A percentile compares a stretch with the other conserved stretches of the same genome.
These are phyloP conservation scores for Arxiozyma slooffiae DNA, from an alignment of 1,139 yeast species.

Conservation along the genomic window DNA sequence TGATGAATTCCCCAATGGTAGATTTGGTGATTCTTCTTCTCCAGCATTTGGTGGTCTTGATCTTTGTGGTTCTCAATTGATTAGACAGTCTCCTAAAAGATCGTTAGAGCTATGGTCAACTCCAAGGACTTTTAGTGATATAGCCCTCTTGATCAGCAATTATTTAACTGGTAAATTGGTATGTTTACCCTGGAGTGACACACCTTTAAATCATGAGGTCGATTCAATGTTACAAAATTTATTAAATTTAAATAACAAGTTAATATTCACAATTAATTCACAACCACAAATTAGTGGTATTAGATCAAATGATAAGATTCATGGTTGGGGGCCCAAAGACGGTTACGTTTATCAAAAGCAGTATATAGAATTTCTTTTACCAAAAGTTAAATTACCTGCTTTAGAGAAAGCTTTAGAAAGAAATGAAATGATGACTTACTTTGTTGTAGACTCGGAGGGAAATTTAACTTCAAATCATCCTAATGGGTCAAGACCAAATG, in stretches of 20 bases:
- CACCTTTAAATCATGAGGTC: slow-evolving; percentile 73
- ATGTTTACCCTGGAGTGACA: slow-evolving; percentile 93
- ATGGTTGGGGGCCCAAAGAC: slow-evolving; percentile 94
- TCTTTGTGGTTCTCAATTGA: slow-evolving; percentile 65
- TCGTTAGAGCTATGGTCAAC: slow-evolving; percentile 82
- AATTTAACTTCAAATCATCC: slow-evolving; percentile 54
- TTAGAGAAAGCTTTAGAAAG: slow-evolving; percentile 36
- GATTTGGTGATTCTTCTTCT: slow-evolving; percentile 91
- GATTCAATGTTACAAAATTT: slow-evolving; percentile 51
- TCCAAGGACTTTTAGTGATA: slow-evolving; percentile 51
- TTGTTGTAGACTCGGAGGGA: slow-evolving; percentile 57
- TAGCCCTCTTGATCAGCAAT: slow-evolving; percentile 50
- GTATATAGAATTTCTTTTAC: slow-evolving; percentile 74
- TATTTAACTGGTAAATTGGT: slow-evolving; percentile 62
- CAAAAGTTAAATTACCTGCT: slow-evolving; percentile 36
- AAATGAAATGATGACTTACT: slow-evolving; percentile 56
- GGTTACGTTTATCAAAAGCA: slow-evolving; percentile 93
- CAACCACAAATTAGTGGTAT: slow-evolving; percentile 90
- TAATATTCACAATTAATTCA: slow-evolving; percentile 77
- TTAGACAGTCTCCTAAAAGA: slow-evolving; percentile 67
- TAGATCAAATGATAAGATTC: slow-evolving; percentile 56
- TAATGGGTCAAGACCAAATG: slow-evolving; percentile 68
- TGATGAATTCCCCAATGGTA: slow-evolving; percentile 84
- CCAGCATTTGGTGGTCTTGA: slow-evolving; percentile 90
- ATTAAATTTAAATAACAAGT: slow-evolving; percentile 51